Evolutionary conservation across 805 yeast species (phyloP), one percentile per base, ranked within the genome.

Genomic region (Starmerella potacharoeniae): DNA sequence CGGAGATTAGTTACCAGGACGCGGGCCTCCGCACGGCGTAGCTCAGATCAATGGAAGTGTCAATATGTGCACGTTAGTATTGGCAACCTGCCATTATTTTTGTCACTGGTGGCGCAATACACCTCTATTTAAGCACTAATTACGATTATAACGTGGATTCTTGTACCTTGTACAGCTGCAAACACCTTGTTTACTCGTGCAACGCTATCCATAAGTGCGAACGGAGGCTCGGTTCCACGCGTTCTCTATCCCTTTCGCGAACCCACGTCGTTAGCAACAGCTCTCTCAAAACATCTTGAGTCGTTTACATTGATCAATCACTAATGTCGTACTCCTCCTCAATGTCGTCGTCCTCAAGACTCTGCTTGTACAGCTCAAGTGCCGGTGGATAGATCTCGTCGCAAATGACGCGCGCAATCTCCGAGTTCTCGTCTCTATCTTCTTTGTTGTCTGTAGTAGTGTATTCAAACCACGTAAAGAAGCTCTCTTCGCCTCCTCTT

Each of bases 351-450:
- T 60, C 63, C 6, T 52, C 55, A 17, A 33, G 40, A 16, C 51
- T 48, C 43, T 58, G 57, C 7, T 51, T 44, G 52, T 53, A 91
- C 66, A 86, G 84, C 62, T 84, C 86, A 29, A 87, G 81, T 4
- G 96, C 93, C 61, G 82, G 82, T 13, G 96, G 95, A 65, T 79
- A 90, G 44, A 91, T 66, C 63, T 90, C 96, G 47, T 88, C 95
- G 5, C 79, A 73, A 13, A 91, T 72, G 43, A 86, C 69, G 51
- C 80, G 73, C 0, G 95, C 86, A 53, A 90, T 73, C 10, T 83
- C 88, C 58, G 83, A 91, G 29, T 95, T 96, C 55, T 77, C 76
- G 2, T 31, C 52, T 1, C 61, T 42, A 58, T 89, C 66, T 82
- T 86, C 73, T 1, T 87, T 85, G 1, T 87, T 84, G 59, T 82